Evolutionary conservation across 2,329 filamentous ascomycete species (phyloP), one percentile per base, ranked within the genome.

Genomic region (Talaromyces sp.): DNA sequence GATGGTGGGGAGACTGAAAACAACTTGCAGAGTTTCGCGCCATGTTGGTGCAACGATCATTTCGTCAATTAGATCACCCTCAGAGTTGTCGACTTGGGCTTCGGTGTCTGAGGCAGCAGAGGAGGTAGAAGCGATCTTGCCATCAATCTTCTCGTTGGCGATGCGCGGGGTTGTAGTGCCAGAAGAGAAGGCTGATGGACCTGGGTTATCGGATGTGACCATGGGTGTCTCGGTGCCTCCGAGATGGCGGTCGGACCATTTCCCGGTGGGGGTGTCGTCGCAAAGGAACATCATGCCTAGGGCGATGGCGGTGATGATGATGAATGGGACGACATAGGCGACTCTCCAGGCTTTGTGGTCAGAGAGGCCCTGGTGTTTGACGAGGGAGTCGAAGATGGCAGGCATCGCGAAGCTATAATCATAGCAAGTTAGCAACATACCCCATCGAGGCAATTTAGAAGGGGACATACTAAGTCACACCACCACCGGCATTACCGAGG

Each of bases 401-500:
- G 93, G 93, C 92, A 97, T 96, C 71, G 94, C 86, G 76, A 96
- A 96, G 80, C 76, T 78, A 14, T 37, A 13, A 7, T 22, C 19
- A 47, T 62, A 65, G 10, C n/a, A 47, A n/a, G 33, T 58, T 48
- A 37, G 19, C 24, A 19, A 62, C 43, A 24, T 5, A 31, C 52
- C 27, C 31, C 22, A 47, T 19, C 14, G 14, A 16, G 4, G 41
- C 14, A 13, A 56, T 16, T 0, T 14, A 33, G 31, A 24, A 24
- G 8, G 27, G 3, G 19, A 66, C 73, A 33, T 71, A 77, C 76
- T 96, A 96, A 1, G 93, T 96, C 69, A 96, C 90, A 64, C 93
- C 93, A 68, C 93, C 93, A 65, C 93, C 93, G 31, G 91, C 86
- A 71, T 96, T 97, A 60, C 93, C 93, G 81, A 91, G 89, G 14